Evolutionary conservation across 345 rosid genomes (phyloP).

Genomic region (Brassica incana): DNA sequence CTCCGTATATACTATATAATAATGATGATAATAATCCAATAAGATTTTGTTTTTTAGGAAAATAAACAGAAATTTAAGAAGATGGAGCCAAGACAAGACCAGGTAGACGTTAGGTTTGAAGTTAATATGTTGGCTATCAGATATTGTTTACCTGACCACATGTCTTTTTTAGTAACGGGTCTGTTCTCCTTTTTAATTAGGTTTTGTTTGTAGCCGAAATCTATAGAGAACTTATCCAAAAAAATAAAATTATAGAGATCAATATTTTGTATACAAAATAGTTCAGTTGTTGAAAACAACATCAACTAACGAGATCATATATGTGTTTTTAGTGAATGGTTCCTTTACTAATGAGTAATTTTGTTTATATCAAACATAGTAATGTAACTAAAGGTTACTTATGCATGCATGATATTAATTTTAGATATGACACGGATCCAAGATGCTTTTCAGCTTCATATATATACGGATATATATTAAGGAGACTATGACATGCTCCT

Average conservation of each 20-base stretch:
- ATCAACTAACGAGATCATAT: too few relatives aligned
- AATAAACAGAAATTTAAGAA: conserved; percentile 32
- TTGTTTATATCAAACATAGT: neutral
- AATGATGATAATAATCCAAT: neutral
- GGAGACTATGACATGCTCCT: conserved; percentile 30
- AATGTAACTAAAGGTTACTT: neutral
- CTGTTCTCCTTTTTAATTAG: conserved; percentile 3
- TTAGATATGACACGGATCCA: conserved; percentile 36
- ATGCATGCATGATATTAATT: conserved; percentile 7
- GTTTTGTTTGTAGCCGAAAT: conserved; percentile 29
- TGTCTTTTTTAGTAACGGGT: conserved; percentile 38
- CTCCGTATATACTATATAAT: neutral
- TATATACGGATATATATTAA: conserved; percentile 1
- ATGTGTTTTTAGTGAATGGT: neutral
- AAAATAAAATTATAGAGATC: neutral
- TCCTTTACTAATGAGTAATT: neutral
- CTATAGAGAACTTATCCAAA: neutral
- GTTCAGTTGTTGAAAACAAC: neutral
- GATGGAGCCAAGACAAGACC: conserved; percentile 38
- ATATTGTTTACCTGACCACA: conserved; percentile 38
- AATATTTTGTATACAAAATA: neutral
- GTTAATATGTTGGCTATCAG: conserved; percentile 42
- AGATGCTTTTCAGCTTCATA: conserved; percentile 14
- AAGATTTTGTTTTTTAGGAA: conserved; percentile 9
- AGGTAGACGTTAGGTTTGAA: conserved; percentile 45